These are phyloP conservation scores for Neoarthrinium moseri DNA, from an alignment of 2,329 filamentous ascomycete genomes.

Conservation along the genomic window DNA sequence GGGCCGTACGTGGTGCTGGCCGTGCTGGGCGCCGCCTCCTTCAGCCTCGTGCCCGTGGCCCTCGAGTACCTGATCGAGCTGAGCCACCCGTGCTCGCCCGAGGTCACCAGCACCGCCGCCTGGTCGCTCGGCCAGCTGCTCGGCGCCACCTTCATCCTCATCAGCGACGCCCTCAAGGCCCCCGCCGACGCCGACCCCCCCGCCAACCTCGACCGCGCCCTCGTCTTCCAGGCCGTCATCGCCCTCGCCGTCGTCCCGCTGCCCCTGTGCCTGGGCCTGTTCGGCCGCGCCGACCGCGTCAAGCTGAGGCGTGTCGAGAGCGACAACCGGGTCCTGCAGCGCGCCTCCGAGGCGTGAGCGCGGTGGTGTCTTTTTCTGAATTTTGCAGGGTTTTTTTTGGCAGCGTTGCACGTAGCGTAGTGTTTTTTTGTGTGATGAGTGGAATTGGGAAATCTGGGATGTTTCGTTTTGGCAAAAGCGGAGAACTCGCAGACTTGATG, in stretches of 20 bases:
- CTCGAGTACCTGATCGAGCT: conserved; percentile 87
- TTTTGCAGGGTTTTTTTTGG: too few species aligned
- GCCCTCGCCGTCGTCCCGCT: conserved; percentile 63
- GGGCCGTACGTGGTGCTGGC: conserved; percentile 76
- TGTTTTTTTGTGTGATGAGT: too few species aligned
- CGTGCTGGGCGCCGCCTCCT: conserved; percentile 75
- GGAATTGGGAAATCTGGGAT: too few species aligned
- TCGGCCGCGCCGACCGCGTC: conserved; percentile 58
- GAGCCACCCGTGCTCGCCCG: conserved; percentile 82
- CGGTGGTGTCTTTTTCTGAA: too few species aligned
- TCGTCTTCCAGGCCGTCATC: conserved; percentile 79
- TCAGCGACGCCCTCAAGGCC: conserved; percentile 72
- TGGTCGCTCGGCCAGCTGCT: conserved; percentile 87
- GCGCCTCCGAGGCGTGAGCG: too few species aligned
- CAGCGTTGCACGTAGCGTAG: too few species aligned
- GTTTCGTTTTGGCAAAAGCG: too few species aligned
- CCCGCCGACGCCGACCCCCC: conserved; percentile 55
- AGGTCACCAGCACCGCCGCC: conserved; percentile 77
- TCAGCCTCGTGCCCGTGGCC: conserved; percentile 77
- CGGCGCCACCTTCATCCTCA: conserved; percentile 80
- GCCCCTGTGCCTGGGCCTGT: conserved; percentile 67
- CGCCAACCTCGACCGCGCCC: conserved; percentile 68
- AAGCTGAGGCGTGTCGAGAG: conserved; percentile 47
- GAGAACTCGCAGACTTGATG: too few species aligned
- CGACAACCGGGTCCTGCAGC: conserved; percentile 30